Evolutionary conservation across 1,284 basidiomycete species (phyloP), one percentile per base, ranked within the genome.

Genomic region (Kwoniella shivajii): DNA sequence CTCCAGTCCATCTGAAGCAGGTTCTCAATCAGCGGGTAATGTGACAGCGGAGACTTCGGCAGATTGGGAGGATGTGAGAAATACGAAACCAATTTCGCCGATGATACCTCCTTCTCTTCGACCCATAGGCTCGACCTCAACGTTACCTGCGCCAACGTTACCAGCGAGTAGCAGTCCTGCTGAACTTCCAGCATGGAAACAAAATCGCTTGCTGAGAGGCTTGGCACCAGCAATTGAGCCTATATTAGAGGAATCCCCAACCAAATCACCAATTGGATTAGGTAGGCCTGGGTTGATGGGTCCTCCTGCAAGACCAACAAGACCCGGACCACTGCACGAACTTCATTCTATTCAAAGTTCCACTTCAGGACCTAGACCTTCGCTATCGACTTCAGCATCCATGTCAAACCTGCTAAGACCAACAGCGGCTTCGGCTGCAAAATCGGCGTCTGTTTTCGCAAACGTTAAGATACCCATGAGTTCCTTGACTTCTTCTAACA

Each of bases 131-230:
- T 22, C 33, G 5, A 29, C 7, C n/a, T 13, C 41, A 2, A 18
- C 36, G 39, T 3, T 47, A n/a, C 39, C 53, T 11, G 24, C 41
- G 20, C 29, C 43, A 13, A 16, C 18, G 11, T 10, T 18, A n/a
- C 27, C 14, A 9, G 16, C 39, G 37, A 33, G 27, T n/a, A 46
- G 29, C 20, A 41, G n/a, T 18, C 3, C 54, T 36, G 34, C 46
- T 7, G 54, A 59, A 10, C 24, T 61, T 14, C 59, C 59, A 18
- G 59, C 56, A 11, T 61, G 59, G 59, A 61, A 61, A 45, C 59
- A 61, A 26, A 57, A 48, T 36, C 49, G 60, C n/a, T 53, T 62
- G 36, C 33, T 37, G 30, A 50, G 55, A 6, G 54, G 54, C 9
- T 26, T 51, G 11, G 30, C 20, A 18, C 47, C 45, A 27, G n/a